Conservation (phyloP, 2,329 filamentous ascomycete species). For the Onygena corvina region DNA sequence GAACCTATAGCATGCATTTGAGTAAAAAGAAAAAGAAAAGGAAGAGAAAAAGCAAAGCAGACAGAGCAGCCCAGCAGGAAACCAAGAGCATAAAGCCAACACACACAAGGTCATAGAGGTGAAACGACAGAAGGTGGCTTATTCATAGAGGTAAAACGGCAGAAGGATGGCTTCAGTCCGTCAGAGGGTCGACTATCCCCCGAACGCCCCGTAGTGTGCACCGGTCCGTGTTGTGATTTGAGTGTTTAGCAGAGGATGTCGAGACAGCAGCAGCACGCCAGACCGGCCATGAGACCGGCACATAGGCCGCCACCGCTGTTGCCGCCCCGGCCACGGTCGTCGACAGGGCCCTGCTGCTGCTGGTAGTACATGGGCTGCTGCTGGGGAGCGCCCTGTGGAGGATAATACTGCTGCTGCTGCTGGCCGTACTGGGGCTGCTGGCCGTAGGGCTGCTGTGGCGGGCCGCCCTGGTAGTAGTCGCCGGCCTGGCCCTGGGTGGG, state of each 20-base stretch:
- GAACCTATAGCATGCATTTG: neutral
- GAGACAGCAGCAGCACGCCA: conserved; percentile 41
- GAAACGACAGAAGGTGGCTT: neutral
- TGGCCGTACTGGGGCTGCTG: no score
- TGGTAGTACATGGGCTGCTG: conserved; percentile 29
- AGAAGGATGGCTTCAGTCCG: neutral
- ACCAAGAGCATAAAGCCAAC: neutral
- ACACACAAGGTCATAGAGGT: neutral
- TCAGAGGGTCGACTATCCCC: no score
- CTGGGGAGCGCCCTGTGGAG: conserved; percentile 22
- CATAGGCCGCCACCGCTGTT: conserved; percentile 33
- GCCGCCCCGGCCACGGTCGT: conserved; percentile 30
- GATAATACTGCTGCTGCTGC: conserved; percentile 21
- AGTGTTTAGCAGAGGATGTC: conserved; percentile 33
- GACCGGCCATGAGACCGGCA: conserved; percentile 36
- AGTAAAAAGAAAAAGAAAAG: neutral
- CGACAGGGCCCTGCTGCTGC: conserved; percentile 24
- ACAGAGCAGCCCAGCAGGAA: neutral
- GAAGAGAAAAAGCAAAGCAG: neutral
- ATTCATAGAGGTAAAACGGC: neutral
- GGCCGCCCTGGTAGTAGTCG: conserved; percentile 17
- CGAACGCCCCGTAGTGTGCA: no score
- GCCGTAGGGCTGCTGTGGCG: conserved; percentile 12
- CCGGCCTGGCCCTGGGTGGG: neutral
- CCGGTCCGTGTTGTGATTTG: no score